Conservation (phyloP, 176 grass and related monocot genomes). For the Carex scoparia region DNA sequence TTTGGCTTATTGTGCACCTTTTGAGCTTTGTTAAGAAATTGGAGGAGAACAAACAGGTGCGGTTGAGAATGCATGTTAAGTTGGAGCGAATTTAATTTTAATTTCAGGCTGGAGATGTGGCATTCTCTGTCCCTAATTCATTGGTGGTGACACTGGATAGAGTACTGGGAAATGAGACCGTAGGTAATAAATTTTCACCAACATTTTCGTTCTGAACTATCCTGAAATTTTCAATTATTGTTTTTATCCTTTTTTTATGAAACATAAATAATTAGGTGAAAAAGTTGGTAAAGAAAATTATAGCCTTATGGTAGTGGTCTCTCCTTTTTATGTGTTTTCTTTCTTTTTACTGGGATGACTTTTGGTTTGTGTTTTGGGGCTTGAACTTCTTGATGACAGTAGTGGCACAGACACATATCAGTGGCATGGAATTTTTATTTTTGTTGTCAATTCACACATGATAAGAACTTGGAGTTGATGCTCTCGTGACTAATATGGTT, state of each 20-base stretch:
- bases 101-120: slow-evolving; percentile 75
- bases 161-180: slow-evolving; percentile 81
- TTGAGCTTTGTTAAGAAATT: not conserved
- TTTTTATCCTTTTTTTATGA: not conserved
- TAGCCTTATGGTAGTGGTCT: too few relatives aligned
- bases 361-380: not conserved
- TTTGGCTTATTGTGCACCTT: not conserved
- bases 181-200: slow-evolving; percentile 51
- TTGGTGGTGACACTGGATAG: slow-evolving; percentile 81
- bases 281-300: too few relatives aligned
- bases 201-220: not conserved
- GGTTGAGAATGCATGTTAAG: slow-evolving; percentile 11
- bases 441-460: not conserved
- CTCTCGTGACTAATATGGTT: not conserved
- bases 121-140: slow-evolving; percentile 77
- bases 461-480: not conserved
- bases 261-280: too few relatives aligned
- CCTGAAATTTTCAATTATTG: not conserved
- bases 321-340: too few relatives aligned
- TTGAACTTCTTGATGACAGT: not conserved
- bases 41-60: not conserved
- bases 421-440: not conserved
- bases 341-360: too few relatives aligned
- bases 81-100: slow-evolving; percentile 4
- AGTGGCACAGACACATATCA: not conserved